Conservation (phyloP, 495 filamentous ascomycete species). For the Niebla homalea region DNA sequence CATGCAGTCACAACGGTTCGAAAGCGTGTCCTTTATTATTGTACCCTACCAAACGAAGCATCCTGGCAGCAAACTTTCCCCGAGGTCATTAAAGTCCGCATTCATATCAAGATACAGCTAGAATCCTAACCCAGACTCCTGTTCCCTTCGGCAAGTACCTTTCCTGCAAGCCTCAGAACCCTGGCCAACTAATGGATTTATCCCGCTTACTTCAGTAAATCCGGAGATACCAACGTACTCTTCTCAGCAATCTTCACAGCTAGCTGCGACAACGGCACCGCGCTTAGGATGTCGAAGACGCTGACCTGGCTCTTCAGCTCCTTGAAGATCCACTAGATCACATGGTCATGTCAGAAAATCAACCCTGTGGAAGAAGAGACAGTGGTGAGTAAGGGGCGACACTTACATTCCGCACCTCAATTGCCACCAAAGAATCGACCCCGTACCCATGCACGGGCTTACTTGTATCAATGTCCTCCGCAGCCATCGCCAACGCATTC, state of each 20-base stretch:
- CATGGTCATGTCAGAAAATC: too few species aligned
- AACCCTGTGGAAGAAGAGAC: too few species aligned
- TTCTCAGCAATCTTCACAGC: slow-evolving; percentile 13
- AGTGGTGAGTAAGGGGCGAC: too few species aligned
- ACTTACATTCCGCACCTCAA: slow-evolving; percentile 21
- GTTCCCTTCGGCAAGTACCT: background rate
- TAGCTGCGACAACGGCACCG: slow-evolving; percentile 9
- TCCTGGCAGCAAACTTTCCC: background rate
- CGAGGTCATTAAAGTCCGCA: too few species aligned
- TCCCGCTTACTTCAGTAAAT: background rate
- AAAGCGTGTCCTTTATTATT: background rate
- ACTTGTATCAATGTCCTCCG: slow-evolving; percentile 22
- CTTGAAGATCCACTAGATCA: background rate
- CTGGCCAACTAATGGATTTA: background rate
- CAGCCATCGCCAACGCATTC: slow-evolving; percentile 8
- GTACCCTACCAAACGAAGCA: too few species aligned
- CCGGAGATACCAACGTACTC: background rate
- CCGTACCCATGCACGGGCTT: slow-evolving; percentile 19
- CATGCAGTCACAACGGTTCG: background rate
- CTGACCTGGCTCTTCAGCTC: background rate
- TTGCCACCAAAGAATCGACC: slow-evolving; percentile 28
- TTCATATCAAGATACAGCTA: too few species aligned
- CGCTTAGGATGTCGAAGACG: background rate
- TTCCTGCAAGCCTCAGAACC: background rate
- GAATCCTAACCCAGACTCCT: too few species aligned